Conservation (phyloP, 106 monocot species). For the Dendrobium huoshanense region DNA sequence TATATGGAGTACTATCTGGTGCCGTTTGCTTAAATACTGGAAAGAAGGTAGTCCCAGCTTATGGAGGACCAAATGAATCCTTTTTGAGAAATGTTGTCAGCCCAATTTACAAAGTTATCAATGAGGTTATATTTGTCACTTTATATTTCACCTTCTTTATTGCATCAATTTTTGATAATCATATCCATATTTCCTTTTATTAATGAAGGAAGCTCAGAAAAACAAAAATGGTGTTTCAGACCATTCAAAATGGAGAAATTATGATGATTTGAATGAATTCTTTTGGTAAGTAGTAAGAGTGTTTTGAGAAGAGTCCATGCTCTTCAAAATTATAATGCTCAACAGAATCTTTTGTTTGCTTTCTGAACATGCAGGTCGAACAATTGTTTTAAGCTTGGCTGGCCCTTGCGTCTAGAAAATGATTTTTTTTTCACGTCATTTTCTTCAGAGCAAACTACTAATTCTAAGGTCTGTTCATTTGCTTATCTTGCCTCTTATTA, state of each 20-base stretch:
- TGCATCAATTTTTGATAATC: background rate
- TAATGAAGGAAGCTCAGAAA: conserved; percentile 64
- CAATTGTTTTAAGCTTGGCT: conserved; percentile 80
- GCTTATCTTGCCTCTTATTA: background rate
- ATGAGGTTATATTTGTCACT: conserved; percentile 27
- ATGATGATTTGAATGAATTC: conserved; percentile 77
- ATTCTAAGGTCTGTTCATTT: conserved; percentile 30
- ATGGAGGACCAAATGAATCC: conserved; percentile 61
- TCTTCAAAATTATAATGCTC: background rate
- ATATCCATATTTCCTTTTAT: conserved; percentile 8
- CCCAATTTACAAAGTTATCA: conserved; percentile 55
- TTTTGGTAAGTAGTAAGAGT: conserved; percentile 41
- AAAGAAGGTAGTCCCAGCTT: conserved; percentile 55
- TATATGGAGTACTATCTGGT: conserved; percentile 55
- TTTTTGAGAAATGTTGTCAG: conserved; percentile 61
- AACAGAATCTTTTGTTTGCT: background rate
- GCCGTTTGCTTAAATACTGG: conserved; percentile 69
- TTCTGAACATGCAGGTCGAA: conserved; percentile 43
- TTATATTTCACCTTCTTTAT: background rate
- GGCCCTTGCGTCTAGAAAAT: conserved; percentile 59
- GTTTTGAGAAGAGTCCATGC: background rate
- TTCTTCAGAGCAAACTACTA: conserved; percentile 14
- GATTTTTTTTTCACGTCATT: conserved; percentile 49
- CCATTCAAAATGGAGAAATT: conserved; percentile 79
- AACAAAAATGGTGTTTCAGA: conserved; percentile 56